Base-by-base conservation (phyloP, 75 land plant genomes). In the Sequoia sempervirens region DNA sequence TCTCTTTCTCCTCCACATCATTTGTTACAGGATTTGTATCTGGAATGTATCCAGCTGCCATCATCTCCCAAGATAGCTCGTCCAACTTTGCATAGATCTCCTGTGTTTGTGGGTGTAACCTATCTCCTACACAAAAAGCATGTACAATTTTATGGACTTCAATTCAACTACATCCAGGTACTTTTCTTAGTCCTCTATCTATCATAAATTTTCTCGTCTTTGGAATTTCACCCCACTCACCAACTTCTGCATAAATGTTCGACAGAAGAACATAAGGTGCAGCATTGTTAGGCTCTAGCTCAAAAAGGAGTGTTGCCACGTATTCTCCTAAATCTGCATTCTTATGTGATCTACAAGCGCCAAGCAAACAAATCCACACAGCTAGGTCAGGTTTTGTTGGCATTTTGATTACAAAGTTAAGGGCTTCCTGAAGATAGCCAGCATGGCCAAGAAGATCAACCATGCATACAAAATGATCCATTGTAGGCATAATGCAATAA, bases 401-500 rank as follows among this genome's bases (percentile, higher is more conserved):
- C 82, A 84, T 75, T 12, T 32, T 82, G 64, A 84, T 45, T 28
- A 87, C 85, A 23, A 85, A 82, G 9, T 82, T 80, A 28, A 69
- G 20, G 4, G 89, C 89, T 66, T 86, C 85, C 5, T 81, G 72
- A 40, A 88, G 79, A 26, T 28, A 46, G 8, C 85, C 87, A 6
- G 86, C 89, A 34, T 87, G 87, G 28, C 89, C 89, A 58, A 88
- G 82, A 80, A 88, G 50, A n/a, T n/a, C n/a, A 45, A 83, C 85
- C 85, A 88, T 85, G 82, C 87, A 88, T 18, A 56, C 58, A 72
- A 83, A 88, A 47, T 88, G 89, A 47, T 88, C 80, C 37, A 68
- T 54, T 5, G 81, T 36, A 0, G 87, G 87, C 8, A 43, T 82
- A 13, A 88, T 34, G 41, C 85, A 82, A 73, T 85, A 86, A 32